Conservation (phyloP, 2,329 filamentous ascomycete genomes). For the Ramichloridium luteum region DNA sequence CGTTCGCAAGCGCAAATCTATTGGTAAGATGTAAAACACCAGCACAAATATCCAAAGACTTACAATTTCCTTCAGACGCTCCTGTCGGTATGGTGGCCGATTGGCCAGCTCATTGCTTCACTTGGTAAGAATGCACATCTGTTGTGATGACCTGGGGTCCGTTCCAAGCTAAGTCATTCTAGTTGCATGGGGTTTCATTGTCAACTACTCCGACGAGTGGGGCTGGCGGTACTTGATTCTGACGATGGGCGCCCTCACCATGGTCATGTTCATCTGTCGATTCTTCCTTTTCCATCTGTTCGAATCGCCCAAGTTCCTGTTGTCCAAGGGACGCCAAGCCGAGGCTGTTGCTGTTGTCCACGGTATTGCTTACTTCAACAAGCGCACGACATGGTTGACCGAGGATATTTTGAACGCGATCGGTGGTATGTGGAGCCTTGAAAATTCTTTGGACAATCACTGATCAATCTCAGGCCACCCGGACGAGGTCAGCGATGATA, state of each 20-base stretch:
- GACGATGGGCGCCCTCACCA: constrained; percentile 58
- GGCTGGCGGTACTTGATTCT: constrained; percentile 68
- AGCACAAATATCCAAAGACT: no score
- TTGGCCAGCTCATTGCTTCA: constrained; percentile 64
- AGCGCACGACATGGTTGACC: constrained; percentile 60
- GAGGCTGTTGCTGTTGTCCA: constrained; percentile 73
- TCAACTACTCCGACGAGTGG: constrained; percentile 40
- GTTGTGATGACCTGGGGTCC: neutral
- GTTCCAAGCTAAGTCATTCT: neutral
- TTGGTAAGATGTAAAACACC: no score
- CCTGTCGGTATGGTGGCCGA: constrained; percentile 76
- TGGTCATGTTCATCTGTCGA: constrained; percentile 64
- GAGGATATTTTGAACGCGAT: constrained; percentile 51
- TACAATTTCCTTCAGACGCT: constrained; percentile 43
- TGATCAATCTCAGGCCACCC: constrained; percentile 25
- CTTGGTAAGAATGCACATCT: constrained; percentile 31
- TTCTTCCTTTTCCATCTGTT: constrained; percentile 72
- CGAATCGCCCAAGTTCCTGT: constrained; percentile 74
- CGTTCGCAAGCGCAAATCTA: constrained; percentile 52
- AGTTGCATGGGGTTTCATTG: constrained; percentile 17
- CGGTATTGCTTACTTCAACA: constrained; percentile 51
- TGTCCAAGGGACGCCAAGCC: constrained; percentile 61
- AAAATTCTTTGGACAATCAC: neutral
- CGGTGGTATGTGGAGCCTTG: constrained; percentile 33
- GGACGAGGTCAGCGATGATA: constrained; percentile 36